phyloP scores from a whole-genome alignment of 352 stramenopile genomes.

The Pythium sukuiense region DNA sequence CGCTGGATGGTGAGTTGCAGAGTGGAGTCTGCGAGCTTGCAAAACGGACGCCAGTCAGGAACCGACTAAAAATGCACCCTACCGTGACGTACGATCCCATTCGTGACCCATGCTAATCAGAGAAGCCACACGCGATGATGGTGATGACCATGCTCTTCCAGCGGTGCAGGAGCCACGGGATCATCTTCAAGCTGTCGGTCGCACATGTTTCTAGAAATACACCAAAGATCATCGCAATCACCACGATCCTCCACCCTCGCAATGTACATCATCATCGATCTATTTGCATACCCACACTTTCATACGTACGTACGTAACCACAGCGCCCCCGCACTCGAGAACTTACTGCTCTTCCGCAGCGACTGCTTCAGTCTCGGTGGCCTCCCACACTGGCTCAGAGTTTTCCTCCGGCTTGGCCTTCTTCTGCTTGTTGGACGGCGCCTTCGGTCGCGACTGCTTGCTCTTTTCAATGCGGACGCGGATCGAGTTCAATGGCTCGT shows the following conservation, averaged over 20 bases:
- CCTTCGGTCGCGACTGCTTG: constrained; percentile 28
- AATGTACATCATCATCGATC: not conserved
- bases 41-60: not conserved
- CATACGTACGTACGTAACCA: not conserved
- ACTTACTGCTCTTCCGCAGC: not conserved
- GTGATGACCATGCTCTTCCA: not conserved
- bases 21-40: not conserved
- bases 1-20: not conserved
- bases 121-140: not conserved
- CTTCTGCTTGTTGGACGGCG: constrained; percentile 20
- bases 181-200: not conserved
- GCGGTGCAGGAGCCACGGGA: not conserved
- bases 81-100: not conserved
- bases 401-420: constrained; percentile 1
- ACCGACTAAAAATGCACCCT: not conserved
- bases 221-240: not conserved
- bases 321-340: not conserved
- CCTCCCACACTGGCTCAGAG: not conserved
- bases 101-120: not conserved
- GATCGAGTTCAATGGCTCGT: constrained; percentile 41
- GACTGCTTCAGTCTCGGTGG: not conserved
- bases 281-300: not conserved
- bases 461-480: constrained; percentile 31
- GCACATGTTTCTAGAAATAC: not conserved
- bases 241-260: not conserved